Evolutionary conservation across 2,329 filamentous ascomycete species (phyloP).

Genomic region (Diaporthe citri): DNA sequence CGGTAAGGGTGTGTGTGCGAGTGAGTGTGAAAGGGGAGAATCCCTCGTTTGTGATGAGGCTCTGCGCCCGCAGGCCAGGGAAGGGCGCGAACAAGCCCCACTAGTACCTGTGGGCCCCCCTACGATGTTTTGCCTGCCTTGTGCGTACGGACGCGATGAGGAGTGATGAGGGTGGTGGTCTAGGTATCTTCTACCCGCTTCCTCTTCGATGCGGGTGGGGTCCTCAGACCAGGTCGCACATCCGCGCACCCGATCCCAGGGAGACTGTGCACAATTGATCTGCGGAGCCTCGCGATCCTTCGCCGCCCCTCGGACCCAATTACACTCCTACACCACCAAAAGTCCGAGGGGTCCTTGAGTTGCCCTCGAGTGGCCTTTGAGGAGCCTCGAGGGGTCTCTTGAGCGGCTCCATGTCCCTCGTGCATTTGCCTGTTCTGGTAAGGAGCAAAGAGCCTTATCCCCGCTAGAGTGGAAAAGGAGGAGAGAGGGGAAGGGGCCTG

Average conservation of each 20-base stretch:
- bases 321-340: neutral
- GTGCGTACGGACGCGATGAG: neutral
- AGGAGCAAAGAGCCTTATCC: neutral
- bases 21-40: neutral
- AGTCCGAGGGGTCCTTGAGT: neutral
- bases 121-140: neutral
- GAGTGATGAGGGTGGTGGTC: neutral
- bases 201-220: constrained; percentile 12
- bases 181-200: neutral
- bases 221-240: neutral
- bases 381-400: neutral
- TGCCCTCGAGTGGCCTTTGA: neutral
- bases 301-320: constrained; percentile 20
- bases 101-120: neutral
- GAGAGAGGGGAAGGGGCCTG: neutral
- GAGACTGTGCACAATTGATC: constrained; percentile 12
- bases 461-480: neutral
- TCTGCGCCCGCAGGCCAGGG: constrained; percentile 8
- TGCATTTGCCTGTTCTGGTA: neutral
- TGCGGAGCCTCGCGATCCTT: constrained; percentile 29
- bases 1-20: neutral
- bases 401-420: neutral
- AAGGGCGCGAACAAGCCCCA: constrained; percentile 7
- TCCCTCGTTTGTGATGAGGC: neutral
- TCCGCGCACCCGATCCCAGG: constrained; percentile 21